Evolutionary conservation across 2,329 filamentous ascomycete genomes (phyloP), one percentile per base, ranked within the genome.

Genomic region (Teratosphaeria zuluensis): DNA sequence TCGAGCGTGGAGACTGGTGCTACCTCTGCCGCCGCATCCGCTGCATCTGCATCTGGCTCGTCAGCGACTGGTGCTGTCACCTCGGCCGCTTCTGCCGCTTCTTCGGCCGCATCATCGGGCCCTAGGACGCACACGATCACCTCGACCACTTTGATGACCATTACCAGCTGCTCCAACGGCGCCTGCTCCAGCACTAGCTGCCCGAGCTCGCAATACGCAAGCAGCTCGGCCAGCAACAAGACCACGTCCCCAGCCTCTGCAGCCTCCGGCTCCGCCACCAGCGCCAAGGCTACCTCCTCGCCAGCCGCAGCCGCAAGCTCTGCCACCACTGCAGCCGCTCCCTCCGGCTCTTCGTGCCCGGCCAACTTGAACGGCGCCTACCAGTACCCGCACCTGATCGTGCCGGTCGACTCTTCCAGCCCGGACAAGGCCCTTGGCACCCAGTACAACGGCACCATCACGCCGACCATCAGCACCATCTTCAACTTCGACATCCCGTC

Each of bases 401-500:
- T 87, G 35, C 81, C 84, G 3, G 73, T 88, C 62, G 78, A 84
- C 72, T 80, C 78, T 2, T 72, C 76, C 16, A 73, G 78, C n/a
- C 83, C 84, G 0, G 71, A 80, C 68, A 77, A 73, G 3, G 75
- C 80, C 0, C 73, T 73, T 53, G 84, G 84, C 8, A 83, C 80
- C 1, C 77, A 77, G 0, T 81, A 76, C 73, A 80, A 81, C 62
- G 84, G 83, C 57, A 77, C 78, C 11, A 75, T 86, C 42, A 81
- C 80, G 12, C 71, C 76, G 19, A 76, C 74, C 58, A 71, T 81
- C 54, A 81, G 80, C 9, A 80, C 81, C 12, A 80, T 88, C 67
- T 88, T 86, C 80, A 87, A 87, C 76, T 89, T 89, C 72, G 84
- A 87, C 67, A 81, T 89, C 46, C 81, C 81, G 0, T 61, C 71